Evolutionary conservation across 768 basidiomycete species (phyloP).

Genomic region (Boletus huronensis): DNA sequence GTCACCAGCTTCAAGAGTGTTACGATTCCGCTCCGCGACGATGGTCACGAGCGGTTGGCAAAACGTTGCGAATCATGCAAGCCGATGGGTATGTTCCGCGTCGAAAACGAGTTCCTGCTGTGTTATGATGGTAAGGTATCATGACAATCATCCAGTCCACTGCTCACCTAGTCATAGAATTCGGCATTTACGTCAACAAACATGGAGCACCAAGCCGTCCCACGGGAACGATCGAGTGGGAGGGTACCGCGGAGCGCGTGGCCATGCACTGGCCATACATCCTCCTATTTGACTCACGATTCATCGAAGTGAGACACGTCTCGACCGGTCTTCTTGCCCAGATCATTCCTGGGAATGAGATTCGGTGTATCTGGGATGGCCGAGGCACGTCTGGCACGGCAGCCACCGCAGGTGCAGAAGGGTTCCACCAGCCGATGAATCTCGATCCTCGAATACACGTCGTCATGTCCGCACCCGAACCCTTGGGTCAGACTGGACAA

Average conservation of each 20-base stretch:
- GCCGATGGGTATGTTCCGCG: constrained; percentile 88
- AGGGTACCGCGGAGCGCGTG: constrained; percentile 84
- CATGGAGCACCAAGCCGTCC: constrained; percentile 82
- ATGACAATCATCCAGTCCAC: background rate
- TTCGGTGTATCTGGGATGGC: constrained; percentile 90
- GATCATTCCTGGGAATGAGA: constrained; percentile 76
- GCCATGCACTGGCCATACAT: constrained; percentile 89
- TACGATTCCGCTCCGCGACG: constrained; percentile 83
- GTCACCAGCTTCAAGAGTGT: constrained; percentile 72
- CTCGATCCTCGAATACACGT: constrained; percentile 86
- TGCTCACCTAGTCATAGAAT: constrained; percentile 48
- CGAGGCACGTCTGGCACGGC: constrained; percentile 40
- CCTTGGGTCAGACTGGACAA: constrained; percentile 37
- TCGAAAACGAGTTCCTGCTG: constrained; percentile 84
- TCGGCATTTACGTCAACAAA: constrained; percentile 88
- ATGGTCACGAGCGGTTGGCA: constrained; percentile 64
- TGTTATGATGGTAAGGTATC: constrained; percentile 73
- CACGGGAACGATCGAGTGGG: constrained; percentile 84
- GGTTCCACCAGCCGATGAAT: constrained; percentile 41
- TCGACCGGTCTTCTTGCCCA: constrained; percentile 77
- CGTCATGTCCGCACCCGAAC: constrained; percentile 64
- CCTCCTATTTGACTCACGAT: constrained; percentile 81
- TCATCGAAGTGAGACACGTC: constrained; percentile 87
- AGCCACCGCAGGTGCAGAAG: constrained; percentile 30
- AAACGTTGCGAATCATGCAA: constrained; percentile 78